A percentile compares a stretch with the other conserved stretches of the same genome.
These are phyloP conservation scores for Podospora australis DNA, from an alignment of 495 filamentous ascomycete genomes.

Conservation along the genomic window DNA sequence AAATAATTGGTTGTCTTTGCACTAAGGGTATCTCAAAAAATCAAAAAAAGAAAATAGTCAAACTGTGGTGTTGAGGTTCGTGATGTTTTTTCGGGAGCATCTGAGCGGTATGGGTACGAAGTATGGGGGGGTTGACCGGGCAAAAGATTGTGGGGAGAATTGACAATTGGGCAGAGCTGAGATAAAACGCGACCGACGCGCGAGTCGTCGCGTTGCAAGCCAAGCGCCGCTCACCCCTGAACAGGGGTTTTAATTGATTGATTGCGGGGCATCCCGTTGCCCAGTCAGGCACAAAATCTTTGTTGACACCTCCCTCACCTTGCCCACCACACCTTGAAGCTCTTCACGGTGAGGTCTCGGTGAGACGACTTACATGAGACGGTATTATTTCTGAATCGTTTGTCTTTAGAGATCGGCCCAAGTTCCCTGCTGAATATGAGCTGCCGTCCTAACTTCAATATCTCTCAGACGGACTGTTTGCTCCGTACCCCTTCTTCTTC, in stretches of 20 bases:
- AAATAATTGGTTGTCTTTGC: conserved; percentile 5
- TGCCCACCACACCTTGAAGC: neutral
- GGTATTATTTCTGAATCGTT: too few relatives aligned
- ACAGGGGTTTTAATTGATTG: conserved; percentile 28
- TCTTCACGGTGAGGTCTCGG: too few relatives aligned
- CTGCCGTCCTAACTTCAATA: too few relatives aligned
- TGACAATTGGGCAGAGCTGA: neutral
- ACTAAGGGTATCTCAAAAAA: neutral
- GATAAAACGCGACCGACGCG: conserved; percentile 26
- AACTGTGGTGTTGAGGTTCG: neutral
- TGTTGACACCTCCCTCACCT: neutral
- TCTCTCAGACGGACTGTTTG: too few relatives aligned
- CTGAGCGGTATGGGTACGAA: too few relatives aligned
- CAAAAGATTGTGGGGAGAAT: conserved; percentile 12
- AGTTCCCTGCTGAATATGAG: neutral
- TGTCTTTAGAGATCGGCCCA: too few relatives aligned
- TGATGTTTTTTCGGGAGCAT: too few relatives aligned
- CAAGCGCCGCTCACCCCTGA: conserved; percentile 15
- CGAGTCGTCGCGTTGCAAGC: conserved; percentile 16
- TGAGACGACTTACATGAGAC: too few relatives aligned
- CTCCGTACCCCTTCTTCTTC: too few relatives aligned
- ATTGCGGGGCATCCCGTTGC: conserved; percentile 3
- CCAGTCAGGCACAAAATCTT: neutral
- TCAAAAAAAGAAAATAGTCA: conserved; percentile 1
- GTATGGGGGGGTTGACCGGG: too few relatives aligned